These are phyloP conservation scores for Tubosaeta sp. DNA, from an alignment of 768 basidiomycete species.

Conservation along the genomic window DNA sequence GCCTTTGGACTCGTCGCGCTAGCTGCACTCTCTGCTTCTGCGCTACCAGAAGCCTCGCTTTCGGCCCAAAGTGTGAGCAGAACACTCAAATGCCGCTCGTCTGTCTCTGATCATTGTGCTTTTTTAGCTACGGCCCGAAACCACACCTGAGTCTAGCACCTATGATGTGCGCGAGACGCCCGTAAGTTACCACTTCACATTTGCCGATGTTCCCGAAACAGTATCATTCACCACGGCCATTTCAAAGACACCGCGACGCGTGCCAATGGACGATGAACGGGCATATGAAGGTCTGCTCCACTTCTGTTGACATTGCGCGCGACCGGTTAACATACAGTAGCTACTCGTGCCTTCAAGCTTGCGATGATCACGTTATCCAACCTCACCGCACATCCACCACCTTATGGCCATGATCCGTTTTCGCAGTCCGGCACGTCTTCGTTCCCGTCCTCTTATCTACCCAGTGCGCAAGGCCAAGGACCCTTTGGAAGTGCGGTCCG, in stretches of 20 bases:
- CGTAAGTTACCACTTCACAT: constrained; percentile 5
- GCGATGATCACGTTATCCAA: constrained; percentile 64
- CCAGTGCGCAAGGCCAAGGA: constrained; percentile 72
- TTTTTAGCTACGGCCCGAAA: constrained; percentile 14
- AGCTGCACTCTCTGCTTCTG: constrained; percentile 42
- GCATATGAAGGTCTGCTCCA: constrained; percentile 46
- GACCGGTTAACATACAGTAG: constrained; percentile 32
- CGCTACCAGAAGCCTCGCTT: constrained; percentile 26
- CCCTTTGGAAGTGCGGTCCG: constrained; percentile 69
- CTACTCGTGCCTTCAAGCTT: constrained; percentile 70
- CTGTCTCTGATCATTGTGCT: background rate
- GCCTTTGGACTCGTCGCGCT: constrained; percentile 57
- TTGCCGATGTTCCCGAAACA: background rate
- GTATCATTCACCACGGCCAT: background rate
- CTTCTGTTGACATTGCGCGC: background rate
- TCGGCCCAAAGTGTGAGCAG: constrained; percentile 18
- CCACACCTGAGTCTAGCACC: constrained; percentile 1
- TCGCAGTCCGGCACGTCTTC: constrained; percentile 40
- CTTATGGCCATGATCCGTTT: constrained; percentile 50
- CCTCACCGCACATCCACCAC: constrained; percentile 56
- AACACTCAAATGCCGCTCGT: background rate
- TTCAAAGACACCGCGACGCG: constrained; percentile 12
- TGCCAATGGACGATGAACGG: constrained; percentile 35
- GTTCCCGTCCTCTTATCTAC: constrained; percentile 61
- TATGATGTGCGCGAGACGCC: constrained; percentile 10